Evolutionary conservation across 192 early-diverging fungal genomes (phyloP), one percentile per base, ranked within the genome.

Genomic region (Coemansia erecta): DNA sequence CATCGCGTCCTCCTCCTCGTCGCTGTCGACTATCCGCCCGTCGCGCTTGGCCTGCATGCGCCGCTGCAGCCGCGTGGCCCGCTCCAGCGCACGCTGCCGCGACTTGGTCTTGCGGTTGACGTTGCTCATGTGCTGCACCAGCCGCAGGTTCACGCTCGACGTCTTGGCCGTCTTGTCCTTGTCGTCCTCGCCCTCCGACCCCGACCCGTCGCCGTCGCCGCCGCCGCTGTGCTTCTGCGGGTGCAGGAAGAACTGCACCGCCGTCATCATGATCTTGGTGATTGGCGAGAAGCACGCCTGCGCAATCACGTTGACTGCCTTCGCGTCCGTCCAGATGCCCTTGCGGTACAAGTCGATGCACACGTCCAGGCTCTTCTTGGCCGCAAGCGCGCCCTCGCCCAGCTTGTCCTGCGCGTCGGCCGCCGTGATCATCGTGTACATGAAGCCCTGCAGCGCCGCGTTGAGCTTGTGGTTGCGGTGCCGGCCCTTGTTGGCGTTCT

Each of bases 261-360:
- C 97, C 1, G 94, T 94, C 17, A 93, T 87, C 62, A 90, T 87
- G 33, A 99, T 84, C 72, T 99, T 99, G 71, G 91, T 82, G 9
- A 88, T 85, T 22, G 87, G 87, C 40, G 92, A 96, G 58, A 97
- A 95, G 73, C 94, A 97, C 9, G 96, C 96, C 66, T 96, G 91
- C 14, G 92, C 89, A 73, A 99, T 92, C 15, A 99, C 92, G 75
- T 99, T 99, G 60, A 97, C 94, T 17, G 97, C 98, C 83, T 99
- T 99, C 43, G 90, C 86, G 72, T 98, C 97, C 61, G 95, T 94
- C 94, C 97, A 99, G 15, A 99, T 85, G 62, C 91, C 88, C 77
- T 98, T 99, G 62, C 86, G 85, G 81, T 99, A 99, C 23, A 98
- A 77, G 53, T 98, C 94, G 56, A 99, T 92, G 84, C 96, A 98